Base-by-base conservation (phyloP, 371 early-diverging fungal species). In the Syncephalastrum contaminatum region DNA sequence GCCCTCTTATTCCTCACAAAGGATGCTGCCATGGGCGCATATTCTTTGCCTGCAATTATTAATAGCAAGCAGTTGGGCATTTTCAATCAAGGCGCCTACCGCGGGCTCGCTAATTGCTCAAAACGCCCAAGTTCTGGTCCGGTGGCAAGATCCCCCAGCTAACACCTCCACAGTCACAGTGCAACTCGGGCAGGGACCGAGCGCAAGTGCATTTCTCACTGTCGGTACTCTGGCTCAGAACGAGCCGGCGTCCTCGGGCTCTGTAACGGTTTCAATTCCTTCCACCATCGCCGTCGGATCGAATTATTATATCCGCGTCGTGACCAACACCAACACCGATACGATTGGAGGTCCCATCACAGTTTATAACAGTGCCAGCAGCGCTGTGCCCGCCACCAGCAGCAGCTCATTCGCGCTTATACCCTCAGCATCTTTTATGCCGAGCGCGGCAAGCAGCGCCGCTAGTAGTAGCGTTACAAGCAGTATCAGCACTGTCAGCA, bases 261-360 rank as follows among this genome's bases (percentile, higher is more conserved):
- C 56, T 18, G 18, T 13, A 41, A 39, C 56, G 0, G 48, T 55
- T 4, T 45, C 25, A 10, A 36, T 40, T 7, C 56, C 56, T 20
- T 15, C n/a, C 0, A 55, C 48, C 8, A 48, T 55, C 40, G 16
- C 48, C n/a, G 10, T 46, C 13, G 56, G 41, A 14, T 39, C 19
- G 24, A 48, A 55, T 36, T 55, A 55, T 20, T 55, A 36, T 41
- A 30, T 55, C 12, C 56, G 56, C 15, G 16, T 55, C 3, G 14
- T 18, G 27, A 27, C 39, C 12, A 55, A 46, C 56, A 20, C 18
- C 48, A 19, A 15, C 47, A 4, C 41, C 4, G 56, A 22, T 13
- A 48, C 56, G 4, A 36, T 40, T 24, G 48, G 41, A 55, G 56
- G 56, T n/a, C 56, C 56, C 10, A 21, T 48, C 13, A 39, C 40